Conservation (phyloP, 1,284 basidiomycete species). For the Pascua guehoae region DNA sequence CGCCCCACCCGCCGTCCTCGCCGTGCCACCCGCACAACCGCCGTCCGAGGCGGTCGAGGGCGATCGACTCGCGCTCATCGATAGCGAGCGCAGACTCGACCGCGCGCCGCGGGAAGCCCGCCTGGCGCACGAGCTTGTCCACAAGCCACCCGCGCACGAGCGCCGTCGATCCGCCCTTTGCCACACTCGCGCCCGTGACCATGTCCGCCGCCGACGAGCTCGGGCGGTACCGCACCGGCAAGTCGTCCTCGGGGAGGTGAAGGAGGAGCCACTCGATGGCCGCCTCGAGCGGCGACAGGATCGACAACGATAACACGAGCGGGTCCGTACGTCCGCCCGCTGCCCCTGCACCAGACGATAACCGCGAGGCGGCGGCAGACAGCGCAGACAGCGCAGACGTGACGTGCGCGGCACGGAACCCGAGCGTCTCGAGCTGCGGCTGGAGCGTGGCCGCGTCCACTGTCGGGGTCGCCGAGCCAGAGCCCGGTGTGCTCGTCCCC, state of each 20-base stretch:
- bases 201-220: slow-evolving; percentile 61
- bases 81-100: slow-evolving; percentile 58
- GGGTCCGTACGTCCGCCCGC: slow-evolving; percentile 27
- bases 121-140: slow-evolving; percentile 76
- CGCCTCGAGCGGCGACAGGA: slow-evolving; percentile 54
- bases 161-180: slow-evolving; percentile 52
- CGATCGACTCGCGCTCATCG: slow-evolving; percentile 39
- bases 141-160: slow-evolving; percentile 75
- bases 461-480: slow-evolving; percentile 1
- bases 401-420: slow-evolving; percentile 51
- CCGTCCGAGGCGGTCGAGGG: slow-evolving; percentile 47
- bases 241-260: slow-evolving; percentile 52
- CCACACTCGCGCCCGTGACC: slow-evolving; percentile 58
- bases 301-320: slow-evolving; percentile 52
- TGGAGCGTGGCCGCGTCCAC: slow-evolving; percentile 30
- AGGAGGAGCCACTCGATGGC: slow-evolving; percentile 54
- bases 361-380: slow-evolving; percentile 36
- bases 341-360: slow-evolving; percentile 25
- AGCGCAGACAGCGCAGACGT: slow-evolving; percentile 41
- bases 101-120: slow-evolving; percentile 72
- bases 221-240: slow-evolving; percentile 65
- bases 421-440: slow-evolving; percentile 44
- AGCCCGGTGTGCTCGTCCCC: slow-evolving; percentile 14
- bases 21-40: slow-evolving; percentile 48
- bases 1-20: slow-evolving; percentile 49